Conservation (phyloP, 1,139 yeast genomes). For the Yamadazyma membranifaciens region DNA sequence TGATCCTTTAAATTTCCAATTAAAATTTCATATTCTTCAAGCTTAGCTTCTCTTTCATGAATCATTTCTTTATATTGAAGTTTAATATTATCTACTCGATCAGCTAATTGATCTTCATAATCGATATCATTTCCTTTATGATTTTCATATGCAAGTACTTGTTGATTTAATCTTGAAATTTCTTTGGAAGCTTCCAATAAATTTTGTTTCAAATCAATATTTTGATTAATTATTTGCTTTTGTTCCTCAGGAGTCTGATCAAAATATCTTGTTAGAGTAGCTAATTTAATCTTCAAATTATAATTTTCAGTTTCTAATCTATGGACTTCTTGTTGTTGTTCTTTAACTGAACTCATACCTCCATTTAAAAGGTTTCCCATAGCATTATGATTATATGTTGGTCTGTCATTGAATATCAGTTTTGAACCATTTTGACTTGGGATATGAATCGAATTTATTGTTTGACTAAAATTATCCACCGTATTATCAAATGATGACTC, state of each 20-base stretch:
- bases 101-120: conserved; percentile 4
- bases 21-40: conserved; percentile 4
- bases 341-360: conserved; percentile 34
- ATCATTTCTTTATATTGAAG: conserved; percentile 4
- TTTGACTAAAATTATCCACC: conserved; percentile 19
- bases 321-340: conserved; percentile 52
- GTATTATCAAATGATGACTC: conserved; percentile 38
- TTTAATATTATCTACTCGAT: conserved; percentile 7
- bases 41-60: conserved; percentile 5
- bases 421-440: neutral
- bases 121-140: conserved; percentile 1
- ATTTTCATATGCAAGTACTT: conserved; percentile 4
- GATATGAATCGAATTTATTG: conserved; percentile 8
- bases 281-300: conserved; percentile 57
- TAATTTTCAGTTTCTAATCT: conserved; percentile 59
- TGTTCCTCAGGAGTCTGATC: conserved; percentile 46
- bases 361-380: conserved; percentile 3
- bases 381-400: neutral
- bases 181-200: conserved; percentile 19
- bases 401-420: neutral
- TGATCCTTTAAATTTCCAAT: conserved; percentile 1
- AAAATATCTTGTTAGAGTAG: conserved; percentile 50
- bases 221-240: conserved; percentile 34
- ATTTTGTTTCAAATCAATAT: conserved; percentile 41
- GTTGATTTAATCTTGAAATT: conserved; percentile 6